Base-by-base conservation (phyloP, 2,329 filamentous ascomycete species). In the Verticillium zaregamsianum region DNA sequence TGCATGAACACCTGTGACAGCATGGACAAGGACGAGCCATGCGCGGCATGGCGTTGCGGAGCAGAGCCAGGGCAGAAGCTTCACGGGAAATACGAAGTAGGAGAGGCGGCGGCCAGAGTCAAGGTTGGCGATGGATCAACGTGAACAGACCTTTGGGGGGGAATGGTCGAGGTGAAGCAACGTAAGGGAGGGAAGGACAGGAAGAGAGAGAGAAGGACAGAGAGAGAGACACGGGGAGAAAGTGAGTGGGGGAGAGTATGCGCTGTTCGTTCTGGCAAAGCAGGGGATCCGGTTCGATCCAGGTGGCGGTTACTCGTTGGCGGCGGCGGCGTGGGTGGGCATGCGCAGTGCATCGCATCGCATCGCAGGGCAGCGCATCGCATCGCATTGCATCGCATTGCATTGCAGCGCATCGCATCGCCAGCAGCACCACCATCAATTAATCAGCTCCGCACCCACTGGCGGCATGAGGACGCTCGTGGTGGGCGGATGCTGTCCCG, bases 1-100 rank as follows among this genome's bases (percentile, higher is more conserved):
- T 65, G 63, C 63, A 65, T 65, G 63, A 65, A 64, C 63, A 63
- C 59, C 63, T 65, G 62, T 59, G 63, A 64, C 62, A 45, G 59
- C 63, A 62, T 62, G 62, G 52, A 52, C 54, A 57, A 57, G 57
- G 49, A 49, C 20, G 61, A 60, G 61, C 61, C 62, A 65, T 62
- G 57, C 20, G n/a, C 9, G 20, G 20, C 45, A 49, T 49, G 45
- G 20, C 37, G 45, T 23, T 12, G 45, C 9, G 23, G n/a, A 25
- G 5, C 45, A 45, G 6, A 23, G 45, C 45, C n/a, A 9, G 45
- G 45, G 8, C 45, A 49, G 20, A 20, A 8, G n/a, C 20, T 11
- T 23, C n/a, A 49, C 45, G 20, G 28, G 12, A 49, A 23, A 25
- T 23, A 23, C 5, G 12, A 14, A 23, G 20, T 14, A 5, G 12